Base-by-base conservation (phyloP, 2,329 filamentous ascomycete genomes). In the Purpureocillium lavendulum region DNA sequence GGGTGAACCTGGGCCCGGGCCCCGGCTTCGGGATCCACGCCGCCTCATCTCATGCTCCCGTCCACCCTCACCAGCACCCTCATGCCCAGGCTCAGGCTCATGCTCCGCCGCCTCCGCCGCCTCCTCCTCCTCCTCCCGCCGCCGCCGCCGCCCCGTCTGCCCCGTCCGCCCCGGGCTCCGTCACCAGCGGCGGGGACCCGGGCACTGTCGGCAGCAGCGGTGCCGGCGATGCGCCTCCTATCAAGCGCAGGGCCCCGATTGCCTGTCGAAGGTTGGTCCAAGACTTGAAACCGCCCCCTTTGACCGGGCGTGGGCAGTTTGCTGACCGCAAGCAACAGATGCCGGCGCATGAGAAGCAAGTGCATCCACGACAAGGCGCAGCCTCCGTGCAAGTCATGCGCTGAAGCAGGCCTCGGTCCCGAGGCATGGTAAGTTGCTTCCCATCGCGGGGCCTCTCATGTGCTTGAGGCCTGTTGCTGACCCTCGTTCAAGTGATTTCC, bases 261-360 rank as follows among this genome's bases (percentile, higher is more conserved):
- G 71, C 71, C 41, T 75, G 71, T 49, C 63, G 69, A 56, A 69
- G 70, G 71, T 73, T 26, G 21, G 21, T 26, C 21, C 21, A 56
- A 45, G 61, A 54, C 36, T 42, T 33, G 37, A n/a, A n/a, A n/a
- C n/a, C n/a, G n/a, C 21, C 10, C 21, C 21, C 21, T 10, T 6
- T 26, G 21, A 5, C 21, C 21, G 10, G 6, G 24, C 35, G 15
- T 4, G 9, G 4, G 13, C 3, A 15, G 14, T 9, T 26, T 26
- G 21, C 39, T 37, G 14, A 32, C 17, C 12, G 12, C 12, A 28
- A 15, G 34, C 26, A 40, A 13, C 38, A 73, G 70, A 60, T 77
- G 73, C 45, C 71, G 73, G 28, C 69, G 71, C 28, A 70, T 75
- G 63, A 67, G 73, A 43, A 74, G 69, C 52, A 77, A 75, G 57